Evolutionary conservation across 1,284 basidiomycete species (phyloP).

Genomic region (Leccinum fuscescens): DNA sequence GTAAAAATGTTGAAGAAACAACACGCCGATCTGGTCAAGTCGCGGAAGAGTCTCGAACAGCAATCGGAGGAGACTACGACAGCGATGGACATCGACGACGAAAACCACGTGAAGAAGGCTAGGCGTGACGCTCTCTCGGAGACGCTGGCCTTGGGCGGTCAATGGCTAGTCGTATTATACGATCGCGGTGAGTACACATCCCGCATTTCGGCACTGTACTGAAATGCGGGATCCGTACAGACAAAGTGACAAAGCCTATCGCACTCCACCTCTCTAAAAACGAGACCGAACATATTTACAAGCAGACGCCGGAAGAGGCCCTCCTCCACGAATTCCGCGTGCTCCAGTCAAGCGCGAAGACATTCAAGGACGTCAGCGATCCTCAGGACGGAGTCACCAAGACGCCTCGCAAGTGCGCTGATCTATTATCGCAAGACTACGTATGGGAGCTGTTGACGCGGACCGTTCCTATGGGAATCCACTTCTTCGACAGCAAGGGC

Average conservation of each 20-base stretch:
- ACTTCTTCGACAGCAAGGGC: not conserved
- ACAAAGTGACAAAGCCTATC: not conserved
- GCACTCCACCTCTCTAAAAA: not conserved
- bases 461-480: not conserved
- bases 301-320: not conserved
- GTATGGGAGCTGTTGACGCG: not conserved
- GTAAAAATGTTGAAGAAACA: not conserved
- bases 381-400: not conserved
- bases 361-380: not conserved
- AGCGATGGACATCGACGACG: no score
- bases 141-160: not conserved
- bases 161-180: not conserved
- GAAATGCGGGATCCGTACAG: not conserved
- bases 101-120: not conserved
- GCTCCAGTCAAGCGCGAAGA: not conserved
- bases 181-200: not conserved
- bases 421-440: not conserved
- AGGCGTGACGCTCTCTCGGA: not conserved
- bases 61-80: no score
- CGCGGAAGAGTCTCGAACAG: no score
- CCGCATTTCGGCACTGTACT: not conserved
- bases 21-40: not conserved
- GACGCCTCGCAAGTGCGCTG: not conserved
- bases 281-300: not conserved
- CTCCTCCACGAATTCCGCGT: not conserved